Percentiles rank a stretch among this genome's conserved stretches.
Conservation (phyloP, 2,329 filamentous ascomycete genomes). For the Pseudogymnoascus sp. region DNA sequence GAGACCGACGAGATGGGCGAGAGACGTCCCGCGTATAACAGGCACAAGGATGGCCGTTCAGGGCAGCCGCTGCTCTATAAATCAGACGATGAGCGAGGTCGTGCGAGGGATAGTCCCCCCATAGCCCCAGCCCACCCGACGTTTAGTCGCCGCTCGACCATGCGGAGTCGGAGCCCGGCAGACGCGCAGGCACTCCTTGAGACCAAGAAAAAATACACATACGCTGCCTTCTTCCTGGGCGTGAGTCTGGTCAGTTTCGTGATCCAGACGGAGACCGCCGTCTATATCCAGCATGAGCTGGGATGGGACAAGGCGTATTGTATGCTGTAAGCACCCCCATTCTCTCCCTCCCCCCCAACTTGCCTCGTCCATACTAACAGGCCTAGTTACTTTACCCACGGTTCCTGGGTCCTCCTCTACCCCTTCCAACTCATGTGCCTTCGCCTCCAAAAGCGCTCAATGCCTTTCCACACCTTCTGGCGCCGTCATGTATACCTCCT, state of each 20-base stretch:
- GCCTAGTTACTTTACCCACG: conserved; percentile 73
- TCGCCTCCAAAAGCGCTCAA: conserved; percentile 65
- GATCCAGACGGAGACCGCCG: conserved; percentile 88
- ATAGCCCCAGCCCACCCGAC: conserved; percentile 26
- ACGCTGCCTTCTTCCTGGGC: conserved; percentile 74
- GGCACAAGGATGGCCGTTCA: conserved; percentile 32
- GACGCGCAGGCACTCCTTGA: conserved; percentile 52
- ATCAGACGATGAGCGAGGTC: conserved; percentile 26
- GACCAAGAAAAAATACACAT: conserved; percentile 75
- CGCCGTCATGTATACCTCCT: conserved; percentile 57
- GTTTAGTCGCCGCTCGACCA: conserved; percentile 52
- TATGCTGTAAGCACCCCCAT: conserved; percentile 63
- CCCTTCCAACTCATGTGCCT: conserved; percentile 73
- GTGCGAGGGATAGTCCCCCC: conserved; percentile 17
- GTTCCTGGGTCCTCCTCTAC: conserved; percentile 87
- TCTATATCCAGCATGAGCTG: conserved; percentile 86
- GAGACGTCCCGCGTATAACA: conserved; percentile 34
- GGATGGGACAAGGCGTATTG: conserved; percentile 98
- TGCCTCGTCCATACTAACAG: conserved; percentile 12
- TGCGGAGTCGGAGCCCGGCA: conserved; percentile 67
- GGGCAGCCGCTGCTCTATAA: conserved; percentile 30
- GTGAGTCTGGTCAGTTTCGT: conserved; percentile 82
- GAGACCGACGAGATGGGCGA: conserved; percentile 20
- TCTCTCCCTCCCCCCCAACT: background rate
- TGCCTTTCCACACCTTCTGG: conserved; percentile 83